Evolutionary conservation across 176 grass and related monocot species (phyloP).

Genomic region (Carex kokanica): DNA sequence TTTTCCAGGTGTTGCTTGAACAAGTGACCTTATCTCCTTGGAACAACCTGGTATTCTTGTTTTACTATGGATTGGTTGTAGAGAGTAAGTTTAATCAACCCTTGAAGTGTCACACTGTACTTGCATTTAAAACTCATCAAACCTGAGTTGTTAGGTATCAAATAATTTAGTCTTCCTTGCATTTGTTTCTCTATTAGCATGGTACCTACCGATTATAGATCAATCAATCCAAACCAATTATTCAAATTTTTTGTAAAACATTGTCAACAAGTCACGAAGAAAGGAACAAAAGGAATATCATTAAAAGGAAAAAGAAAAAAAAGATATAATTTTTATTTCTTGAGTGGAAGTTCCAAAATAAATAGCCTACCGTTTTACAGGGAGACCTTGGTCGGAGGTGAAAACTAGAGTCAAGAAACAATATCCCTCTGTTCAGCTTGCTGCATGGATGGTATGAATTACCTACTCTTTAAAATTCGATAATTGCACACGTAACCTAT

Average conservation of each 20-base stretch:
- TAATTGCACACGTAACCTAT: not conserved
- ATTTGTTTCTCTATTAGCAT: not conserved
- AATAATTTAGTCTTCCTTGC: not conserved
- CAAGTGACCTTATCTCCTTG: constrained; percentile 74
- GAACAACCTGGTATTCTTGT: constrained; percentile 80
- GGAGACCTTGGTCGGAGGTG: constrained; percentile 64
- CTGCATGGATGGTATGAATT: constrained; percentile 73
- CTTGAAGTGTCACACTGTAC: not conserved
- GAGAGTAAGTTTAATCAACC: constrained; percentile 60
- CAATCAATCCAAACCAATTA: not conserved
- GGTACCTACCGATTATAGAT: not conserved
- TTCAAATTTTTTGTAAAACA: not conserved
- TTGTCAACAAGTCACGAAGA: not conserved
- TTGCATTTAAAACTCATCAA: not conserved
- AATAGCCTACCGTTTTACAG: constrained; percentile 32
- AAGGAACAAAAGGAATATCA: not conserved
- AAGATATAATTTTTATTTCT: not conserved
- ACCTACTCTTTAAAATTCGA: not conserved
- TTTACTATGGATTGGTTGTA: constrained; percentile 82
- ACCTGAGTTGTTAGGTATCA: not conserved
- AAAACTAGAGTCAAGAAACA: constrained; percentile 68
- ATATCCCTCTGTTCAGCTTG: constrained; percentile 83
- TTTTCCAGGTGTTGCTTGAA: constrained; percentile 71
- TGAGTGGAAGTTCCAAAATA: not conserved
- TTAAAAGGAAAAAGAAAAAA: not conserved